These are phyloP conservation scores for Fusarium sp. DNA, from an alignment of 2,329 filamentous ascomycete genomes.

Conservation along the genomic window DNA sequence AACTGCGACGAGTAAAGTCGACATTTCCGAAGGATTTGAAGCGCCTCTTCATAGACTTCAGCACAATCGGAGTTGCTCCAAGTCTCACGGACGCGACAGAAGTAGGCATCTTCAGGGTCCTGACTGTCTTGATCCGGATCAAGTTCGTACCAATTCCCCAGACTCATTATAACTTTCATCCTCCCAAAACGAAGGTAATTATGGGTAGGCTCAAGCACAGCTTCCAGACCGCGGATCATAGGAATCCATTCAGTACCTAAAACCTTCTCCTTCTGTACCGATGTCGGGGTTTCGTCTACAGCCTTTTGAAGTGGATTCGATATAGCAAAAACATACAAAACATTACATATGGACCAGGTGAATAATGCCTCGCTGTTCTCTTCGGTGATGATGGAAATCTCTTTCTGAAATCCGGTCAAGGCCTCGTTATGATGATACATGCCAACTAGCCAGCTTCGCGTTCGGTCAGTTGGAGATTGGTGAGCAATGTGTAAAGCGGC, in stretches of 20 bases:
- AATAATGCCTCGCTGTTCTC: not conserved
- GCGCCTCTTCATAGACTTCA: not conserved
- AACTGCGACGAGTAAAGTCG: not conserved
- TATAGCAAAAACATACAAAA: not conserved
- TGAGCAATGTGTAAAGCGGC: not conserved
- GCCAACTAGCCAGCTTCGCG: accelerated
- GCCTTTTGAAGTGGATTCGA: not conserved
- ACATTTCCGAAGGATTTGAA: not conserved
- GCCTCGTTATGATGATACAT: not conserved
- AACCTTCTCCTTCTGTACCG: not conserved
- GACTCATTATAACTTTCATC: not conserved
- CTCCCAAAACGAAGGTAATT: accelerated
- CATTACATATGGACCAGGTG: not conserved
- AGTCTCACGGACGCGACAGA: not conserved
- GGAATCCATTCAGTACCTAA: not conserved
- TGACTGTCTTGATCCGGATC: accelerated
- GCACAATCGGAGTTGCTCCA: accelerated
- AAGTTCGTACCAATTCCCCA: not conserved
- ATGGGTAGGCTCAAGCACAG: not conserved
- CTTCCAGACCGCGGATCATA: not conserved
- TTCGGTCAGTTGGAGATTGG: not conserved
- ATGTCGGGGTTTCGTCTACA: not conserved
- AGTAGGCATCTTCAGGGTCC: not conserved
- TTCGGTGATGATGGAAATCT: not conserved
- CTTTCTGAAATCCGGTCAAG: not conserved